Evolutionary conservation across 495 filamentous ascomycete genomes (phyloP).

Genomic region (Penicillium longicatenatum): DNA sequence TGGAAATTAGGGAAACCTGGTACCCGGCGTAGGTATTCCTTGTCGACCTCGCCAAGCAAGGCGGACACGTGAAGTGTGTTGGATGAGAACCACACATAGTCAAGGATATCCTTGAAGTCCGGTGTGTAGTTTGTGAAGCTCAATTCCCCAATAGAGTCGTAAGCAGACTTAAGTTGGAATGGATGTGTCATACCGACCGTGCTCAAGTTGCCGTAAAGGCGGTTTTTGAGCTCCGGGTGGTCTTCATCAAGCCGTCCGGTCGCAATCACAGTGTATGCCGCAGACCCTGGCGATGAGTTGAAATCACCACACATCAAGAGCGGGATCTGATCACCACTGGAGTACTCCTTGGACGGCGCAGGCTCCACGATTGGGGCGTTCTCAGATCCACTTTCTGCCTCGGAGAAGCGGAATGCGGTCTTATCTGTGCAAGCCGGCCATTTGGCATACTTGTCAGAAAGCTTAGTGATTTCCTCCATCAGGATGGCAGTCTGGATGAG

Average conservation of each 20-base stretch:
- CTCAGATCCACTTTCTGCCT: slow-evolving; percentile 57
- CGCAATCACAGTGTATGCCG: slow-evolving; percentile 85
- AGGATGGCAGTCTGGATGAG: slow-evolving; percentile 91
- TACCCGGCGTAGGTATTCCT: slow-evolving; percentile 83
- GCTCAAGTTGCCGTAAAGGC: slow-evolving; percentile 87
- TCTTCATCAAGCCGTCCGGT: slow-evolving; percentile 69
- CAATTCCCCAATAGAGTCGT: slow-evolving; percentile 74
- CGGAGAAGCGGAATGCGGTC: slow-evolving; percentile 65
- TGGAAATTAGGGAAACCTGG: slow-evolving; percentile 97
- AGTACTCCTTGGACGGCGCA: slow-evolving; percentile 74
- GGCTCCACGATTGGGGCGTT: slow-evolving; percentile 53
- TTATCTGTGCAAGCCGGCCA: slow-evolving; percentile 79
- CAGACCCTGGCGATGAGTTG: slow-evolving; percentile 82
- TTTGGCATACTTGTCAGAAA: slow-evolving; percentile 80
- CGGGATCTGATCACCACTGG: slow-evolving; percentile 81
- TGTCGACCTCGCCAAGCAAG: slow-evolving; percentile 87
- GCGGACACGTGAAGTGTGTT: slow-evolving; percentile 86
- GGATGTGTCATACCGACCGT: slow-evolving; percentile 89
- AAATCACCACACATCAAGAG: slow-evolving; percentile 92
- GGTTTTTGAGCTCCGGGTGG: slow-evolving; percentile 74
- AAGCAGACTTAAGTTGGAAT: slow-evolving; percentile 89
- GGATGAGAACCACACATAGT: slow-evolving; percentile 96
- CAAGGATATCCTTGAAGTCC: slow-evolving; percentile 83
- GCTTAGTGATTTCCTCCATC: slow-evolving; percentile 82
- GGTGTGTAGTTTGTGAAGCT: slow-evolving; percentile 97